Evolutionary conservation across 768 basidiomycete species (phyloP).

Genomic region (Lactarius hengduanensis): DNA sequence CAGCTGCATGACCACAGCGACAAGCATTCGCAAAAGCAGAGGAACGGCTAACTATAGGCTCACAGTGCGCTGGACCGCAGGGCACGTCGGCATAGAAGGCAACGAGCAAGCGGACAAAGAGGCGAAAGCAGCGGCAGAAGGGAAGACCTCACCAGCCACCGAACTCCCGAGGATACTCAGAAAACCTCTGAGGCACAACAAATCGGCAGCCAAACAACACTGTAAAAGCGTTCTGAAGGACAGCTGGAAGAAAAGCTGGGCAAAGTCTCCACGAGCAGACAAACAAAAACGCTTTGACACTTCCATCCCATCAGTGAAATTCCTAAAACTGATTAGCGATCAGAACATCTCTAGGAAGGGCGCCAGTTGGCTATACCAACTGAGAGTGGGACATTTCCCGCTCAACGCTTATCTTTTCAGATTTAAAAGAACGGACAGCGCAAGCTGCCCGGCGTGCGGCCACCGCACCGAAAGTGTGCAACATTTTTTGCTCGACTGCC

Average conservation of each 20-base stretch:
- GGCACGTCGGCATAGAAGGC: neutral
- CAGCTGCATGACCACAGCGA: neutral
- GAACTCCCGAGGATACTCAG: neutral
- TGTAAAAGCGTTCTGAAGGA: neutral
- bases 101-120: neutral
- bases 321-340: too few species aligned
- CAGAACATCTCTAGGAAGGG: too few species aligned
- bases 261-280: neutral
- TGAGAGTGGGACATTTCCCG: too few species aligned
- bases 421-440: too few species aligned
- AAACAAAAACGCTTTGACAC: too few species aligned
- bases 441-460: too few species aligned
- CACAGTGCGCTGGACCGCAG: neutral
- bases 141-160: neutral
- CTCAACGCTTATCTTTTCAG: too few species aligned
- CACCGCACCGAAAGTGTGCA: too few species aligned
- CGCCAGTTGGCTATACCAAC: too few species aligned
- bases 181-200: neutral
- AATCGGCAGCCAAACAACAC: neutral
- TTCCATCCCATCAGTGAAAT: too few species aligned
- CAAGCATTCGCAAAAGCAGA: neutral
- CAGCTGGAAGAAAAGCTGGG: neutral
- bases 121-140: neutral
- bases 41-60: neutral
- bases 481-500: too few species aligned